Evolutionary conservation across 2,329 filamentous ascomycete species (phyloP).

Genomic region (Penicillium sp.): DNA sequence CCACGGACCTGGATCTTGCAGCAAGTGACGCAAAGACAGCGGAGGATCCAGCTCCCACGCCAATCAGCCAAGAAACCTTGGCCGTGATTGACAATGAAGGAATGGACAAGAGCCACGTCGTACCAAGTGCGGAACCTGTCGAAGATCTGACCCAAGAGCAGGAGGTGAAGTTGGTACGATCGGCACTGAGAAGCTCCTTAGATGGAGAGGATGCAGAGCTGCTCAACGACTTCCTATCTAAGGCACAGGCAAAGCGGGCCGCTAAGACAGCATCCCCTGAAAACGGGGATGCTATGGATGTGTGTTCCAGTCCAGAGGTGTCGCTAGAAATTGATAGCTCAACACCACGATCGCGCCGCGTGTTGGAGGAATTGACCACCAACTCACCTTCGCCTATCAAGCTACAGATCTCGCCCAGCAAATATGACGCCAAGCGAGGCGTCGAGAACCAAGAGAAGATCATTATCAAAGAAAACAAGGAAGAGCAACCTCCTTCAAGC

Average conservation of each 20-base stretch:
- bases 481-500: conserved; percentile 25
- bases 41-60: conserved; percentile 13
- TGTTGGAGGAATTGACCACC: conserved; percentile 37
- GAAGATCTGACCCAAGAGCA: conserved; percentile 32
- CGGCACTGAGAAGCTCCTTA: conserved; percentile 39
- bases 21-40: conserved; percentile 11
- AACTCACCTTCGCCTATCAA: conserved; percentile 43
- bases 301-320: conserved; percentile 15
- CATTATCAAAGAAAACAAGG: conserved; percentile 18
- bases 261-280: conserved; percentile 33
- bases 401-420: conserved; percentile 29
- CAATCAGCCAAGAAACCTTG: conserved; percentile 2
- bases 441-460: conserved; percentile 16
- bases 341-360: conserved; percentile 36
- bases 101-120: background rate
- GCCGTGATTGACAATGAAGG: background rate
- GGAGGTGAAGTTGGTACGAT: conserved; percentile 36
- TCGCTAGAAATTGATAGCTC: conserved; percentile 24
- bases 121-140: conserved; percentile 19
- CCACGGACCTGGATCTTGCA: background rate
- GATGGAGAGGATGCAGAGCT: conserved; percentile 42
- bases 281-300: conserved; percentile 18
- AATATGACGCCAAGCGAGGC: conserved; percentile 17
- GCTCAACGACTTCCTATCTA: conserved; percentile 43
- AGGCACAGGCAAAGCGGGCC: conserved; percentile 42